Base-by-base conservation (phyloP, 2,329 filamentous ascomycete species). In the Zelopaecilomyces penicillatus region DNA sequence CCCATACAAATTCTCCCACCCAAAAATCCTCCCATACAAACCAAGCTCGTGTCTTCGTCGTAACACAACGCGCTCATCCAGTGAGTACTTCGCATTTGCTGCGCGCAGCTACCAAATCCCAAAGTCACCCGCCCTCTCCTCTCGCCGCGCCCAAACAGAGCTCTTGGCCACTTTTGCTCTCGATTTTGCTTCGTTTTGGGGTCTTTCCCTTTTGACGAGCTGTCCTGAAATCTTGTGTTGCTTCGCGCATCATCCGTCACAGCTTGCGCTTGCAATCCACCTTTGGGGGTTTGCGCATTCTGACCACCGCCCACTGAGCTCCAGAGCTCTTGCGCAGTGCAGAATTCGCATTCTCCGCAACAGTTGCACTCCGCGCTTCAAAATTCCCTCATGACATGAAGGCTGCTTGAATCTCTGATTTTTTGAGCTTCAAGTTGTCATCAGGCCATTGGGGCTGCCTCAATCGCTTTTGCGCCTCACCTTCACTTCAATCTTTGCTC, bases 21-120 rank as follows among this genome's bases (percentile, higher is more conserved):
- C 19, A 19, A 19, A 48, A 75, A 69, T 64, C 64, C 60, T 71
- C 68, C 65, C 69, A 71, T 70, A 74, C 69, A 74, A 70, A 67
- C 59, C 33, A 43, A 54, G 52, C 53, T 62, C 64, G 58, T 62
- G 54, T 63, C 64, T 60, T 64, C 62, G 64, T 69, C 67, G 62
- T 62, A 65, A 67, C 60, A 67, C 65, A 65, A 62, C 63, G 59
- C 57, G 58, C 59, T 47, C 55, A 50, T 59, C 54, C 61, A 65
- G 76, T 80, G 69, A 79, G 76, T 80, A 77, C 74, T 55, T 74
- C 53, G 42, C 42, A 54, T 63, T 58, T 64, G 60, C 67, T 61
- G 52, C 53, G 54, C 50, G 51, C 52, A 57, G 56, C 65, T 57
- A 59, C 52, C 62, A 65, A 65, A 62, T 52, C 54, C 54, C 55